These are phyloP conservation scores for Viridothelium virens DNA, from an alignment of 495 filamentous ascomycete species.

Conservation along the genomic window DNA sequence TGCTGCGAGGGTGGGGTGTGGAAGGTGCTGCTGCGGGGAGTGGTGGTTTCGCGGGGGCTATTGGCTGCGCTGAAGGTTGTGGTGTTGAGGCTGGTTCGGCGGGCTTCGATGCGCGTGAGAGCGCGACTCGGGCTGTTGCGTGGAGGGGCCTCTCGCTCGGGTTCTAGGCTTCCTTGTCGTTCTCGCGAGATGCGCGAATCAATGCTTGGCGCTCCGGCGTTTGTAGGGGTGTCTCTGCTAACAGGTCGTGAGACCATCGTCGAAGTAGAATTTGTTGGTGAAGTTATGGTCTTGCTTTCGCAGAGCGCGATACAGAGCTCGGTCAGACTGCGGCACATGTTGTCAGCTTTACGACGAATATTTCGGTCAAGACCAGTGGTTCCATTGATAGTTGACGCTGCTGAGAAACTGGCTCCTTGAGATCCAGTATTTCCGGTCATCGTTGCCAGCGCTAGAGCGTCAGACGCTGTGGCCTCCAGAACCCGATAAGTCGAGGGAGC, in stretches of 20 bases:
- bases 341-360: conserved; percentile 82
- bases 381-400: conserved; percentile 53
- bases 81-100: conserved; percentile 52
- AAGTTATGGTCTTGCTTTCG: conserved; percentile 40
- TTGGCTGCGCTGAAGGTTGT: neutral
- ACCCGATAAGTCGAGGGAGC: conserved; percentile 64
- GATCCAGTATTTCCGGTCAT: conserved; percentile 57
- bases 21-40: conserved; percentile 11
- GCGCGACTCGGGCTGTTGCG: conserved; percentile 46
- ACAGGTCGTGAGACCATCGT: conserved; percentile 25
- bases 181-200: neutral
- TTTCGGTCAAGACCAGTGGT: conserved; percentile 65
- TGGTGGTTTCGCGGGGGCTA: conserved; percentile 24
- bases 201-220: neutral
- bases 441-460: conserved; percentile 66
- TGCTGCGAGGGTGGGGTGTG: conserved; percentile 10
- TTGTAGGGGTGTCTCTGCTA: conserved; percentile 27
- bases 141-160: conserved; percentile 33
- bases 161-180: conserved; percentile 13
- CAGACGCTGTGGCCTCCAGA: conserved; percentile 73
- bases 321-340: conserved; percentile 83
- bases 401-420: conserved; percentile 54
- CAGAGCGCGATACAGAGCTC: conserved; percentile 84
- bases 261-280: conserved; percentile 26
- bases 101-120: conserved; percentile 63